Evolutionary conservation across 2,329 filamentous ascomycete species (phyloP), one percentile per base, ranked within the genome.

Genomic region (Claviceps purpurea): DNA sequence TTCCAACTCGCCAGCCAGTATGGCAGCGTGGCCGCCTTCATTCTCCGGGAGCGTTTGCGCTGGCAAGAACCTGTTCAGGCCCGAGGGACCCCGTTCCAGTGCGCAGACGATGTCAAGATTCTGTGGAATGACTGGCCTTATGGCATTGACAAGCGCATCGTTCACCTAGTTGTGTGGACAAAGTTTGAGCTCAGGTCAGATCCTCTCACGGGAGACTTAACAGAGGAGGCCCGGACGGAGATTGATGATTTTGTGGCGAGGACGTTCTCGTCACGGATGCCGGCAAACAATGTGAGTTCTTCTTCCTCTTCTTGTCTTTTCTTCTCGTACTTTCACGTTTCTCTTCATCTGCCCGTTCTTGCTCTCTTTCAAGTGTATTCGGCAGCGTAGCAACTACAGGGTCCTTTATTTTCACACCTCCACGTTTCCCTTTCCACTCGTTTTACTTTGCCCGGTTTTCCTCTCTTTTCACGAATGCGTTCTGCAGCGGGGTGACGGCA

Each of bases 121-220:
- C 67, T 95, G 42, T 80, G 78, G 68, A 97, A 97, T 63, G 90
- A 97, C 73, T 96, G 89, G 87, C 91, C 91, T 0, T 97, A 96
- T 62, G 89, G 88, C 0, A 74, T 96, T 50, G 88, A 93, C 60
- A 63, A 72, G 47, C 75, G 78, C 50, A 90, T 95, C 57, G 78
- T 87, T 16, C 91, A 96, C 64, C 73, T 96, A 2, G 87, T 95
- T 5, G 81, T 95, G 13, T 97, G 91, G 91, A 93, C 87, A 47
- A 95, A 95, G 67, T 95, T 95, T 62, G 74, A 78, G 47, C 72
- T 96, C 24, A 75, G 81, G 50, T 85, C 89, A 53, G 83, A 93
- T 59, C 66, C 69, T 4, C 61, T 53, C 71, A 78, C 81, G 0
- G 84, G 79, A 14, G 81, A 89, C 57, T 68, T 94, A 63, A 88